phyloP scores from a whole-genome alignment of 2,329 filamentous ascomycete genomes.

The Penicillium nordicum region DNA sequence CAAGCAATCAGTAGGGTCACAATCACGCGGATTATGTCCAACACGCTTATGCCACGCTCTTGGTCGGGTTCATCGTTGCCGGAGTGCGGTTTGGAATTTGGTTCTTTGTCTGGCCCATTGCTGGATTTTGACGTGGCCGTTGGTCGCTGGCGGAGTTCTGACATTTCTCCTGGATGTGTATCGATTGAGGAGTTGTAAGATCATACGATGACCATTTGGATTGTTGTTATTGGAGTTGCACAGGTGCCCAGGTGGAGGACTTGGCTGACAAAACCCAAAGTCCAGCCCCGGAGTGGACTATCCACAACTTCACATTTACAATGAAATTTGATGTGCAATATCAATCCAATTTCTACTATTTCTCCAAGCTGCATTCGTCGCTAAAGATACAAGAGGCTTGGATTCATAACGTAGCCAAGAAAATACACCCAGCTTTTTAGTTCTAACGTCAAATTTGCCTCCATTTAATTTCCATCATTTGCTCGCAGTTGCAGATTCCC shows the following conservation, averaged over 20 bases:
- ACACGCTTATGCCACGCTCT: conserved; percentile 38
- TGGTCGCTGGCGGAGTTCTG: conserved; percentile 33
- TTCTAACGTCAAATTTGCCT: not conserved
- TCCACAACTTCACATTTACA: not conserved
- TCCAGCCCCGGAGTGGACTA: not conserved
- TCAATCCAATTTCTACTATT: not conserved
- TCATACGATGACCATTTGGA: not conserved
- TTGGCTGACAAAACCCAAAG: conserved; percentile 4
- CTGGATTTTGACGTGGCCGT: conserved; percentile 13
- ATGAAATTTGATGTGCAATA: not conserved
- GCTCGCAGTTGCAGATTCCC: not conserved
- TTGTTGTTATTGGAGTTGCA: not conserved
- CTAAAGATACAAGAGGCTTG: conserved; percentile 1
- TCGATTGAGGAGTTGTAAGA: not conserved
- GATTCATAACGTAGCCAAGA: not conserved
- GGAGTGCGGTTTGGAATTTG: conserved; percentile 7
- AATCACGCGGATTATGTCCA: conserved; percentile 68
- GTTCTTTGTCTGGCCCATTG: conserved; percentile 5
- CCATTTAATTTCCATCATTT: conserved; percentile 10
- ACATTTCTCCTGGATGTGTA: conserved; percentile 18
- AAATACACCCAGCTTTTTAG: not conserved
- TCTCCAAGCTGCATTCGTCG: not conserved
- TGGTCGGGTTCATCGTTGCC: conserved; percentile 20
- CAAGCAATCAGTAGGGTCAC: conserved; percentile 65
- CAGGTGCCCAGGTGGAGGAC: not conserved